phyloP scores from a whole-genome alignment of 768 basidiomycete species.

The Jaapia argillacea region DNA sequence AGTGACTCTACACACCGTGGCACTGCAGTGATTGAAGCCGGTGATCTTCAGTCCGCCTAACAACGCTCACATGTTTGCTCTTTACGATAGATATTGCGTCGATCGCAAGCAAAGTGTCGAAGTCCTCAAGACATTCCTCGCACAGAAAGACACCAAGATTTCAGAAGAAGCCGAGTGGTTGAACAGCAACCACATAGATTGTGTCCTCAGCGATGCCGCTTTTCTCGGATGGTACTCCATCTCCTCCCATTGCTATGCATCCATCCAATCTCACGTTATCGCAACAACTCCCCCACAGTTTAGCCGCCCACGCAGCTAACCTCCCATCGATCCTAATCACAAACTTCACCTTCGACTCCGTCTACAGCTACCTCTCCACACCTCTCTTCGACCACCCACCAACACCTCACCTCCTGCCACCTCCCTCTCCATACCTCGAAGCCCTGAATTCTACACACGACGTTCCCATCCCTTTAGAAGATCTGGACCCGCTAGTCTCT shows the following conservation, averaged over 20 bases:
- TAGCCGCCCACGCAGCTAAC: slow-evolving; percentile 52
- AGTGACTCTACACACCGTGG: slow-evolving; percentile 18
- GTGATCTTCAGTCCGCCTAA: slow-evolving; percentile 4
- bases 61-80: background rate
- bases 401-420: slow-evolving; percentile 1
- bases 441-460: slow-evolving; percentile 32
- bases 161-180: slow-evolving; percentile 53
- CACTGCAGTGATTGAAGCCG: too few species aligned
- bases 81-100: slow-evolving; percentile 46
- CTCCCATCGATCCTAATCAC: slow-evolving; percentile 69
- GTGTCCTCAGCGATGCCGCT: slow-evolving; percentile 68
- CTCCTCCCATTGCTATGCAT: background rate
- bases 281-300: slow-evolving; percentile 24
- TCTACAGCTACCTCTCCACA: slow-evolving; percentile 68
- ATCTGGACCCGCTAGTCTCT: slow-evolving; percentile 51
- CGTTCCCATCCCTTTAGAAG: slow-evolving; percentile 36
- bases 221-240: slow-evolving; percentile 58
- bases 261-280: background rate
- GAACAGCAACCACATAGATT: slow-evolving; percentile 34
- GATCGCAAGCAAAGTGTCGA: slow-evolving; percentile 63
- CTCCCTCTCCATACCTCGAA: background rate
- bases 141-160: slow-evolving; percentile 41
- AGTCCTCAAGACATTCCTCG: slow-evolving; percentile 48
- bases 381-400: slow-evolving; percentile 17
- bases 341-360: slow-evolving; percentile 81